These are phyloP conservation scores for Pythium diclinum DNA, from an alignment of 352 stramenopile genomes.

Conservation along the genomic window DNA sequence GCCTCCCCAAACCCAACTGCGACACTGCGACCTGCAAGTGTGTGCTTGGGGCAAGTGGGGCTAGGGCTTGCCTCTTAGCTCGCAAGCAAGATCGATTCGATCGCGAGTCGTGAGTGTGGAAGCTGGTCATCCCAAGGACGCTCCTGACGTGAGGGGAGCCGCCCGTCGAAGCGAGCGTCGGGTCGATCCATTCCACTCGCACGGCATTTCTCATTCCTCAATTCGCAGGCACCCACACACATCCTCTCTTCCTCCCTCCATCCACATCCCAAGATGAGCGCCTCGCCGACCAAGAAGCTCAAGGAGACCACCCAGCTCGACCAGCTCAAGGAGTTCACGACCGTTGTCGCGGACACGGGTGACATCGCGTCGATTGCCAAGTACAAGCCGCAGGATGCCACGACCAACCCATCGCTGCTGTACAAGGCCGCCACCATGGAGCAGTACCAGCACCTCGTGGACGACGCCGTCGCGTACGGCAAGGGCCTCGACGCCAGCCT, in stretches of 20 bases:
- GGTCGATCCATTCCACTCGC: constrained; percentile 4
- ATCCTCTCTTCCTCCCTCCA: neutral
- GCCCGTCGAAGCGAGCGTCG: neutral
- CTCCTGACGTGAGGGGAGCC: neutral
- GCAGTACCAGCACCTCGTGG: constrained; percentile 95
- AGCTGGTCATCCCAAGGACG: constrained; percentile 9
- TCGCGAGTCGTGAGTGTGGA: constrained; percentile 11
- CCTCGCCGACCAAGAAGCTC: constrained; percentile 73
- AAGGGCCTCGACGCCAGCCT: constrained; percentile 66
- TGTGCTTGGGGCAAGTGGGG: constrained; percentile 11
- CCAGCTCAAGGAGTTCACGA: constrained; percentile 96
- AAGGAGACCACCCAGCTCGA: constrained; percentile 87
- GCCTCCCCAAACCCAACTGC: neutral
- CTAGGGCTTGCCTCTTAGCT: constrained; percentile 1
- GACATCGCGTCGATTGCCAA: constrained; percentile 92
- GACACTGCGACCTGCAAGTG: constrained; percentile 17
- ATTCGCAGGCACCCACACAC: constrained; percentile 49
- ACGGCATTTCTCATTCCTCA: constrained; percentile 62
- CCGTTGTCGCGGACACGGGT: constrained; percentile 97
- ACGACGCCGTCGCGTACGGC: constrained; percentile 94
- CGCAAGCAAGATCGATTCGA: constrained; percentile 18
- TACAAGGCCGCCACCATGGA: constrained; percentile 97
- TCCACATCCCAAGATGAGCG: constrained; percentile 37
- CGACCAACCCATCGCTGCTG: constrained; percentile 98
- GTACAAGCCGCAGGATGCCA: constrained; percentile 96